Percentiles rank a stretch among this genome's conserved stretches.
Conservation (phyloP, 73 alveolate genomes). For the Loxodes magnus region DNA sequence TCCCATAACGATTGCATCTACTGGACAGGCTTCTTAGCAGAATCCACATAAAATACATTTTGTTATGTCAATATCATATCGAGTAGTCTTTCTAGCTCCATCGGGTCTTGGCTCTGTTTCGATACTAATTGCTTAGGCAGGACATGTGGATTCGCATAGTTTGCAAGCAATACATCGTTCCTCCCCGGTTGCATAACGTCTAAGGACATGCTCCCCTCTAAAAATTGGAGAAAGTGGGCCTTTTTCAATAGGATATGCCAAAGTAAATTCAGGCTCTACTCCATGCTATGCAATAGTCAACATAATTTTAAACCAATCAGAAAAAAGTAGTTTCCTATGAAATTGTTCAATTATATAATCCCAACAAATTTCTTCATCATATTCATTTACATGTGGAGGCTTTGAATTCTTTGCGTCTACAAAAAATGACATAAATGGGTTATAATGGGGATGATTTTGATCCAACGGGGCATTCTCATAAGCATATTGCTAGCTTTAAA, state of each 20-base stretch:
- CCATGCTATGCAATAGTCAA: slow-evolving; percentile 10
- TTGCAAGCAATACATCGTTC: slow-evolving; percentile 89
- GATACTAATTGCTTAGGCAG: slow-evolving; percentile 74
- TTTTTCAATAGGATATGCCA: slow-evolving; percentile 79
- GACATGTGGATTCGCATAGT: slow-evolving; percentile 82
- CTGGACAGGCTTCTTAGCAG: slow-evolving; percentile 89
- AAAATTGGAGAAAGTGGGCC: slow-evolving; percentile 77
- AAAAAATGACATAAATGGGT: not conserved
- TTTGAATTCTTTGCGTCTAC: no score
- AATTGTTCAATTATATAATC: no score
- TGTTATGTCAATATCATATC: slow-evolving; percentile 82
- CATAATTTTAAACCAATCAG: slow-evolving; percentile 7
- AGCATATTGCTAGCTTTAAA: slow-evolving; percentile 3
- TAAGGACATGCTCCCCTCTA: slow-evolving; percentile 89
- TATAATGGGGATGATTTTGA: slow-evolving; percentile 9
- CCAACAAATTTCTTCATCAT: no score
- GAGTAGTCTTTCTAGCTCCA: slow-evolving; percentile 74
- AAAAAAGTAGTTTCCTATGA: no score
- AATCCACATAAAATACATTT: slow-evolving; percentile 83
- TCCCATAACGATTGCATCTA: slow-evolving; percentile 78
- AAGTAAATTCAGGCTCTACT: slow-evolving; percentile 53
- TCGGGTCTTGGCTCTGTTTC: slow-evolving; percentile 90
- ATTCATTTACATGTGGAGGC: no score
- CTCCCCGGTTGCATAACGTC: slow-evolving; percentile 87
- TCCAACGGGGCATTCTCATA: slow-evolving; percentile 7